Evolutionary conservation across 179 eudicot genomes (phyloP), one percentile per base, ranked within the genome.

Genomic region (Dionaea muscipula): DNA sequence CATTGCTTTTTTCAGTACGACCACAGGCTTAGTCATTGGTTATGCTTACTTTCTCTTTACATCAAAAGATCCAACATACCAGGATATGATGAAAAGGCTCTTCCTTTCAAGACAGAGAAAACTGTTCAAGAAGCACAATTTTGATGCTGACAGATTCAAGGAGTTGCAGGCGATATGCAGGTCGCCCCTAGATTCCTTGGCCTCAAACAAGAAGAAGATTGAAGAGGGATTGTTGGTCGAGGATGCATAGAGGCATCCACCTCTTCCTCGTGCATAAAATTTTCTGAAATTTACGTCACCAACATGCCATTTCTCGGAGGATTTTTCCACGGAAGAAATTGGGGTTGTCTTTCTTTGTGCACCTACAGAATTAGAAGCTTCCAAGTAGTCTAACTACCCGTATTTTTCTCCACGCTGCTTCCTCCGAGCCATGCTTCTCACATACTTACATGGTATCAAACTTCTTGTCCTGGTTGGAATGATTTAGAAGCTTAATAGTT

Each of bases 1-100:
- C 2, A 75, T 89, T 20, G 86, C 95, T 1, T 83, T 85, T 62
- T 89, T 89, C 68, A 54, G 83, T 18, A 81, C 97, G 3, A 51
- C 95, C 26, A 21, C 89, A 0, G 93, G 95, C 36, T 53, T 85
- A 55, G 77, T 83, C 50, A 63, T 83, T 20, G 81, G 97, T 55
- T 85, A 89, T 63, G 80, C 83, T 26, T 89, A 83, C 74, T 89
- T 89, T 64, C 54, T 89, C 59, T 51, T 83, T 51, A 89, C 97
- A 38, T 81, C 97, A 10, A 81, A 77, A 62, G 97, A 85, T 57
- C 95, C 94, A 2, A 67, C 79, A 18, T 86, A 90, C 69, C 82
- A 78, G 67, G 97, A 90, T 66, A 28, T 86, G 56, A 77, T 80
- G 90, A 65, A 81, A 77, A 78, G 85, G 35, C 87, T 90, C 45